Conservation (phyloP, 305 asterid genomes). For the Fraxinus baroniana region DNA sequence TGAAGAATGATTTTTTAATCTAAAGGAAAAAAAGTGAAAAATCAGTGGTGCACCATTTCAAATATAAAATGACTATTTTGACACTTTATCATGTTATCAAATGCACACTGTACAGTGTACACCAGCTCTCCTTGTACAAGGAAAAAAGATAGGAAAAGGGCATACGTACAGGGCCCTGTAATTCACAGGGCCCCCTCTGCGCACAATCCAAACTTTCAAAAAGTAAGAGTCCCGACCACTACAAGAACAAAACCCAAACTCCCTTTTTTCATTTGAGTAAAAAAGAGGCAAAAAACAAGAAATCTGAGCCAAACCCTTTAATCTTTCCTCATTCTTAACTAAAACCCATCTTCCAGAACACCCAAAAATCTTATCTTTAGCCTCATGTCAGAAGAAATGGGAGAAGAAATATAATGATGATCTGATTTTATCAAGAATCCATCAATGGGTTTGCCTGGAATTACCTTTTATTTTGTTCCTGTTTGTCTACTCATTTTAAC, state of each 20-base stretch:
- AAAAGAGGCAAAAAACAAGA: conserved; percentile 30
- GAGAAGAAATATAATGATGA: conserved; percentile 26
- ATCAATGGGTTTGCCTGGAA: conserved; percentile 51
- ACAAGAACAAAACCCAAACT: conserved; percentile 33
- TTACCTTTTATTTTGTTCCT: conserved; percentile 36
- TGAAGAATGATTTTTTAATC: neutral
- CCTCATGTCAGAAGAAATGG: neutral
- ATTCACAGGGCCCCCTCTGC: conserved; percentile 12
- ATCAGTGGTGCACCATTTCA: neutral
- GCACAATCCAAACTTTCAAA: conserved; percentile 27
- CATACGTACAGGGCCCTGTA: too few relatives aligned
- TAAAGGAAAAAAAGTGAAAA: neutral
- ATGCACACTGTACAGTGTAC: neutral
- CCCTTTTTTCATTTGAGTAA: conserved; percentile 21
- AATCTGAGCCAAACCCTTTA: conserved; percentile 24
- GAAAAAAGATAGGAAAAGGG: conserved; percentile 1
- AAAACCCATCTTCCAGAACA: neutral
- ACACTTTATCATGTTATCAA: conserved; percentile 11
- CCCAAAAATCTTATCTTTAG: conserved; percentile 27
- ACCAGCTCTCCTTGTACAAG: conserved; percentile 8
- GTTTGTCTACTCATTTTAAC: conserved; percentile 35
- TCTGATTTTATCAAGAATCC: conserved; percentile 42
- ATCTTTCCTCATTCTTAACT: too few relatives aligned
- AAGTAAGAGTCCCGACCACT: conserved; percentile 34
- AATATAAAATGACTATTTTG: conserved; percentile 3